A percentile compares a stretch with the other conserved stretches of the same genome.
Conservation (phyloP, 164 flowering plant species). For the Vitis labrusca region DNA sequence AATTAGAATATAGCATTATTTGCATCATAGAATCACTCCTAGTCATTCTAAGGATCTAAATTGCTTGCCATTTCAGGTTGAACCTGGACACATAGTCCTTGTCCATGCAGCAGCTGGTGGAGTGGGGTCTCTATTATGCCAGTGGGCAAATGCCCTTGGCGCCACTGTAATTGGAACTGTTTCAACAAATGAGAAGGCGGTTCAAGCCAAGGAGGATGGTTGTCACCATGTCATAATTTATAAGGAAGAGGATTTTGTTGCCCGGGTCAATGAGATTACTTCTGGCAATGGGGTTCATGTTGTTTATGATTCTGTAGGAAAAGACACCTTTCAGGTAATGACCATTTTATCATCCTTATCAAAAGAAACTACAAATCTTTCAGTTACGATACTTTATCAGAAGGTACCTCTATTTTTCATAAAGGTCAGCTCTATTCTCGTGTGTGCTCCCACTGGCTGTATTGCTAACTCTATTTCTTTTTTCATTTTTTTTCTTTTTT, state of each 20-base stretch:
- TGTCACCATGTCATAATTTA: conserved; percentile 76
- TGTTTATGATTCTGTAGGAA: conserved; percentile 79
- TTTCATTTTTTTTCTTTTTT: too few relatives aligned
- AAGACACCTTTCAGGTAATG: conserved; percentile 68
- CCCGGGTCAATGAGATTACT: conserved; percentile 61
- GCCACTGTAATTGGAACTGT: conserved; percentile 97
- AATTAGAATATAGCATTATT: too few relatives aligned
- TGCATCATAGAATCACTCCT: too few relatives aligned
- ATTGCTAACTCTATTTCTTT: too few relatives aligned
- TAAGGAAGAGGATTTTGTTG: conserved; percentile 74
- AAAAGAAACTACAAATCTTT: too few relatives aligned
- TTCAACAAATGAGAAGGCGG: conserved; percentile 80
- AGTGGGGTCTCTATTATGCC: conserved; percentile 85
- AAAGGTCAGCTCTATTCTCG: too few relatives aligned
- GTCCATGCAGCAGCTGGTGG: conserved; percentile 99
- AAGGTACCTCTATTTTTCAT: too few relatives aligned
- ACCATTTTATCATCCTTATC: too few relatives aligned
- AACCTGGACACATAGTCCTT: conserved; percentile 74
- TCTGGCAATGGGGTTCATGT: conserved; percentile 69
- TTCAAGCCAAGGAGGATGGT: conserved; percentile 83
- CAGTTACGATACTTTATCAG: too few relatives aligned
- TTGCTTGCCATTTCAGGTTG: conserved; percentile 48
- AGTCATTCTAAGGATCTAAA: too few relatives aligned
- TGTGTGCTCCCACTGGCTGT: too few relatives aligned
- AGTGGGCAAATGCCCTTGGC: conserved; percentile 89